phyloP scores from a whole-genome alignment of 2,329 filamentous ascomycete genomes.

The Thelonectria olida region DNA sequence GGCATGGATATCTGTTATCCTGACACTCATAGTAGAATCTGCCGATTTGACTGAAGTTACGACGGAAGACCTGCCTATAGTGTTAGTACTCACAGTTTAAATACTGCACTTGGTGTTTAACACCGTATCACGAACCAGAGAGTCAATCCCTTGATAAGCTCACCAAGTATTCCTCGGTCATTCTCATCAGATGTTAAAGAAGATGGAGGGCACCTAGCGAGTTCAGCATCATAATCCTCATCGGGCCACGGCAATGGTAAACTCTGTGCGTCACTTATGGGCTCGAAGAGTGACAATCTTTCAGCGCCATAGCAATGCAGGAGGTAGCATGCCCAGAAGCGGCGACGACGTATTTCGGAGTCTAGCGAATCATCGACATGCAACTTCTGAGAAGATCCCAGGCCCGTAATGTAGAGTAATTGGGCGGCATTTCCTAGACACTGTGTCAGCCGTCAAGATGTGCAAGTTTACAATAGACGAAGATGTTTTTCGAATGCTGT shows the following conservation, averaged over 20 bases:
- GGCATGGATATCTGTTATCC: constrained; percentile 4
- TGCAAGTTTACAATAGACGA: too few species aligned
- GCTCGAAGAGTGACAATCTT: constrained; percentile 4
- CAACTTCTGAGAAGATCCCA: neutral
- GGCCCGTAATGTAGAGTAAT: constrained; percentile 24
- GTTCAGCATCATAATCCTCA: constrained; percentile 3
- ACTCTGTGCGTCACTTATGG: constrained; percentile 1
- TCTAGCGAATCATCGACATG: neutral
- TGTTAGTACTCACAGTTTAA: neutral
- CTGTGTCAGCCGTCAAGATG: too few species aligned
- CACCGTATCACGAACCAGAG: constrained; percentile 12
- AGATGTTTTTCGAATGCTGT: too few species aligned
- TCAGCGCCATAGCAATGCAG: constrained; percentile 26
- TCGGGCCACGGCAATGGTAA: constrained; percentile 21
- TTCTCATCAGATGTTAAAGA: neutral
- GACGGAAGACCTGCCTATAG: constrained; percentile 4
- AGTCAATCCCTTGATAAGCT: constrained; percentile 19
- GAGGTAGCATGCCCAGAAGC: constrained; percentile 28
- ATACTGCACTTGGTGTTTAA: too few species aligned
- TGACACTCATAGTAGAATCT: neutral
- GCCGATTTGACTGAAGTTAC: constrained; percentile 9
- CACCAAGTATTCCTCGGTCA: constrained; percentile 13
- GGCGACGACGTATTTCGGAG: constrained; percentile 13
- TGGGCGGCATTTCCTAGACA: constrained; percentile 29
- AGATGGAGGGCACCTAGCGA: neutral